Conservation (phyloP, 805 yeast species). For the Kluyveromyces siamensis region DNA sequence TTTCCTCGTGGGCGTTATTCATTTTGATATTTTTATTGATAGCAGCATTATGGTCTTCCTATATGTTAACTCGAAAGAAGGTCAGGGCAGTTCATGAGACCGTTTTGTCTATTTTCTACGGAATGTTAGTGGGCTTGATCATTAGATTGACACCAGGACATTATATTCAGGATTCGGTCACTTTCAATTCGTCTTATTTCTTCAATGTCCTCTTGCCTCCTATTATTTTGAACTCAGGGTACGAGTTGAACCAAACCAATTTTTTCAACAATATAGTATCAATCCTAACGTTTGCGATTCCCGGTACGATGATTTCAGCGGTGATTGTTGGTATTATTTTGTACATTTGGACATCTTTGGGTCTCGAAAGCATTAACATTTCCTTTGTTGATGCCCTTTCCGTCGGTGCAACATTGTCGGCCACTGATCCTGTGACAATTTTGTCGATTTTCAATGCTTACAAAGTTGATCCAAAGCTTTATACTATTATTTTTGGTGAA, state of each 20-base stretch:
- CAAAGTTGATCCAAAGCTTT: conserved; percentile 94
- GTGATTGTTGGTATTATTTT: conserved; percentile 82
- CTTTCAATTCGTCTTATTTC: conserved; percentile 88
- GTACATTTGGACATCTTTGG: conserved; percentile 84
- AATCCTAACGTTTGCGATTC: conserved; percentile 88
- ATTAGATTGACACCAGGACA: conserved; percentile 93
- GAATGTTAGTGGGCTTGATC: conserved; percentile 89
- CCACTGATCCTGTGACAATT: conserved; percentile 97
- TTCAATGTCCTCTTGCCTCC: conserved; percentile 94
- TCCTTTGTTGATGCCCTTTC: conserved; percentile 97
- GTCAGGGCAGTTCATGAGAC: conserved; percentile 98
- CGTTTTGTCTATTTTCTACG: conserved; percentile 89
- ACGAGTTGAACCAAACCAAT: conserved; percentile 91
- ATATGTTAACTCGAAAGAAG: conserved; percentile 80
- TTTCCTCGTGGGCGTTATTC: conserved; percentile 94
- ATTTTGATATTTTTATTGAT: conserved; percentile 73
- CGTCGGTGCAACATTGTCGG: conserved; percentile 95
- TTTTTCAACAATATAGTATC: conserved; percentile 89
- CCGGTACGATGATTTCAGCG: conserved; percentile 91
- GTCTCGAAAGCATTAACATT: conserved; percentile 77
- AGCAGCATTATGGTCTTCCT: conserved; percentile 90
- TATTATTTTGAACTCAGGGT: conserved; percentile 90
- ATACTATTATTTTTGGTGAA: conserved; percentile 96
- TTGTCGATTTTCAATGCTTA: conserved; percentile 93
- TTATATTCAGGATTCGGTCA: conserved; percentile 92